Evolutionary conservation across 371 early-diverging fungal species (phyloP).

Genomic region (Actinomortierella ambigua): DNA sequence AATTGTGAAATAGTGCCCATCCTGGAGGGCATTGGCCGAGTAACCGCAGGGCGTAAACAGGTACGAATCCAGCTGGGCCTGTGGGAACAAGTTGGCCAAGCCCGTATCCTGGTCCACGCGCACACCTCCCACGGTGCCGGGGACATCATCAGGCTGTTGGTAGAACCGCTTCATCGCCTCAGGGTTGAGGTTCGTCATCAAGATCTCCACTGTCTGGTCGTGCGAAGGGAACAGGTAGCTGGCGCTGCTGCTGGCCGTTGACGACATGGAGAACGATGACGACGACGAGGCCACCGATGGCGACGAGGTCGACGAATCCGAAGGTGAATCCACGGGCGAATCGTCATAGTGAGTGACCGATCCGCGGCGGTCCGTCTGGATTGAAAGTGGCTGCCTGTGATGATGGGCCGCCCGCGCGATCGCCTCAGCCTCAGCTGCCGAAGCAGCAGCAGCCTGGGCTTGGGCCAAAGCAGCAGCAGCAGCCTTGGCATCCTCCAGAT

Average conservation of each 20-base stretch:
- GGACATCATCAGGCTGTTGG: conserved; percentile 50
- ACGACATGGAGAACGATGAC: conserved; percentile 40
- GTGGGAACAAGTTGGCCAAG: conserved; percentile 76
- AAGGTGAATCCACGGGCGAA: not conserved
- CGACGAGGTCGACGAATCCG: conserved; percentile 11
- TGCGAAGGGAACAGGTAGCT: conserved; percentile 50
- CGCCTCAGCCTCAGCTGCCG: not conserved
- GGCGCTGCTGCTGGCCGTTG: conserved; percentile 40
- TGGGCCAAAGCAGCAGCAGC: not conserved
- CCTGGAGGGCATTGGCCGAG: conserved; percentile 87
- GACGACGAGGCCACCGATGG: conserved; percentile 34
- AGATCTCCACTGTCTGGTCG: conserved; percentile 92
- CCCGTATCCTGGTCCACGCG: conserved; percentile 77
- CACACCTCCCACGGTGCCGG: conserved; percentile 62
- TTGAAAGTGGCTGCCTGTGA: not conserved
- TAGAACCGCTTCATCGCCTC: conserved; percentile 76
- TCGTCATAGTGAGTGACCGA: conserved; percentile 3
- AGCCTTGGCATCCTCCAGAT: conserved; percentile 14
- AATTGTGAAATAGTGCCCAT: conserved; percentile 88
- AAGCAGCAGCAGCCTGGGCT: conserved; percentile 15
- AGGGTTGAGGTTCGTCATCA: conserved; percentile 89
- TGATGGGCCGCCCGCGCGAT: not conserved
- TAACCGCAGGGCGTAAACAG: conserved; percentile 95
- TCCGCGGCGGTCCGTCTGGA: conserved; percentile 9
- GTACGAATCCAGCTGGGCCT: conserved; percentile 79